phyloP scores from a whole-genome alignment of 2,329 filamentous ascomycete genomes.

The Clarireedia hainanense region DNA sequence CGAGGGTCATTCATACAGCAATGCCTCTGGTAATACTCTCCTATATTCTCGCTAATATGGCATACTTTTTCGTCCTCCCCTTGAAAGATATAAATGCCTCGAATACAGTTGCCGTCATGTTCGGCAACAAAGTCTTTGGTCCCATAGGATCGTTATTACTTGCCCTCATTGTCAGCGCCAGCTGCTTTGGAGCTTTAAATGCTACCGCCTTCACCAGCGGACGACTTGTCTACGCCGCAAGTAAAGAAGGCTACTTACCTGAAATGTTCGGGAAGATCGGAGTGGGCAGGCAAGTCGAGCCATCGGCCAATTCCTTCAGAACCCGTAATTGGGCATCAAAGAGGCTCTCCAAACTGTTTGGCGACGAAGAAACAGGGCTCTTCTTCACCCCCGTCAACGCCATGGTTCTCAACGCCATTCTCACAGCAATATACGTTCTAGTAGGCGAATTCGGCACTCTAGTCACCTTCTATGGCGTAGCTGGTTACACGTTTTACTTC shows the following conservation, averaged over 20 bases:
- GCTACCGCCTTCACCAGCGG: conserved; percentile 90
- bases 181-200: conserved; percentile 91
- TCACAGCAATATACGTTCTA: conserved; percentile 71
- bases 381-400: conserved; percentile 95
- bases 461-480: conserved; percentile 94
- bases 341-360: conserved; percentile 53
- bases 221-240: conserved; percentile 85
- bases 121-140: conserved; percentile 85
- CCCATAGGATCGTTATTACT: conserved; percentile 73
- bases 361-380: conserved; percentile 70
- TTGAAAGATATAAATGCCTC: conserved; percentile 70
- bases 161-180: conserved; percentile 81
- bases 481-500: conserved; percentile 97
- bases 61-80: conserved; percentile 92
- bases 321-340: conserved; percentile 51
- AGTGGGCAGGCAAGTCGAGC: conserved; percentile 40
- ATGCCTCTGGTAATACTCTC: conserved; percentile 88
- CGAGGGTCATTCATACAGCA: conserved; percentile 90
- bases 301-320: conserved; percentile 36
- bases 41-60: conserved; percentile 84
- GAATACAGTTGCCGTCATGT: conserved; percentile 94
- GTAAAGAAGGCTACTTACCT: conserved; percentile 91
- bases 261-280: conserved; percentile 77
- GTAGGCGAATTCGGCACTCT: conserved; percentile 88
- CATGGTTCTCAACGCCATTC: conserved; percentile 67